These are phyloP conservation scores for Cercophora sp. DNA, from an alignment of 495 filamentous ascomycete species.

Conservation along the genomic window DNA sequence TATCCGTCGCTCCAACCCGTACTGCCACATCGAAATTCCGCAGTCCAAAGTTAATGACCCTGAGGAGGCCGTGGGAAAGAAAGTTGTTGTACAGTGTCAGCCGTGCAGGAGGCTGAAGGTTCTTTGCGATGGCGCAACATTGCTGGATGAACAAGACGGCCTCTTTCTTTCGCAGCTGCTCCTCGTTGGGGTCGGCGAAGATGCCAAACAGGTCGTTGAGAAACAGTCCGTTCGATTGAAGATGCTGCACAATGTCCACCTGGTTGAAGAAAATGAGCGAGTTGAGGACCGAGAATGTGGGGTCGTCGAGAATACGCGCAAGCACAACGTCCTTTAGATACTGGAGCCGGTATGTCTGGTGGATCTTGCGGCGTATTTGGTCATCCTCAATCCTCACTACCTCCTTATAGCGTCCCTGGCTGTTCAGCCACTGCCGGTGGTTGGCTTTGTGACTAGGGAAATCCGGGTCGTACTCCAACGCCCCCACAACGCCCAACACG, in stretches of 20 bases:
- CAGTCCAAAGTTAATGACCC: constrained; percentile 87
- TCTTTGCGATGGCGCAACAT: constrained; percentile 92
- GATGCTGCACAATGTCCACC: constrained; percentile 92
- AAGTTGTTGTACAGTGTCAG: constrained; percentile 84
- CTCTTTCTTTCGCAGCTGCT: constrained; percentile 77
- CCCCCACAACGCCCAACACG: constrained; percentile 89
- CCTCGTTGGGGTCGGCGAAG: constrained; percentile 62
- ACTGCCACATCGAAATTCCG: constrained; percentile 78
- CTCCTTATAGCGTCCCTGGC: constrained; percentile 89
- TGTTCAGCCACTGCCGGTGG: constrained; percentile 86
- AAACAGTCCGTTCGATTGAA: constrained; percentile 74
- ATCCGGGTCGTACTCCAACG: constrained; percentile 96
- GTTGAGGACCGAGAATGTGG: constrained; percentile 95
- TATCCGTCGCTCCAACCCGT: constrained; percentile 88
- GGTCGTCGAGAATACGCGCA: constrained; percentile 92
- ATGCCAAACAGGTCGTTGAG: constrained; percentile 87
- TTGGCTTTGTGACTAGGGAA: constrained; percentile 99
- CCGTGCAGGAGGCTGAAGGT: constrained; percentile 75
- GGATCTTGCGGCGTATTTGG: constrained; percentile 82
- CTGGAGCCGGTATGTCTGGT: constrained; percentile 90
- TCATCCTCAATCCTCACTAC: constrained; percentile 86
- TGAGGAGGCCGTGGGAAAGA: constrained; percentile 79
- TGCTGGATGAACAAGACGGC: constrained; percentile 96
- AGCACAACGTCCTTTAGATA: constrained; percentile 99
- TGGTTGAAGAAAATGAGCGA: constrained; percentile 98